Conservation (phyloP, 345 rosid species). For the Geranium brycei region DNA sequence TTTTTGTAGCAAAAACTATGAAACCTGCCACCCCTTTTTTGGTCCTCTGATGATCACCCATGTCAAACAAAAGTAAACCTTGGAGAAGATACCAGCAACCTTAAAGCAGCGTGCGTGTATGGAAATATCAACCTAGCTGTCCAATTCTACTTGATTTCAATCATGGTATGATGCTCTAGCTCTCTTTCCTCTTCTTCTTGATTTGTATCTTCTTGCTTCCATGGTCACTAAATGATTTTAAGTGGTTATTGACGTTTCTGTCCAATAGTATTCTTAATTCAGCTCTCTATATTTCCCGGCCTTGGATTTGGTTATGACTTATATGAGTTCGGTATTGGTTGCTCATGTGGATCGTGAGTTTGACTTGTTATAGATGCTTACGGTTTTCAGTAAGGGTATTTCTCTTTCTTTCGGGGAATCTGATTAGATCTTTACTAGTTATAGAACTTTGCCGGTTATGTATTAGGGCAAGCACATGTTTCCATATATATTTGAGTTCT, state of each 20-base stretch:
- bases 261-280: too few relatives aligned
- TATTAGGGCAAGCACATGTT: neutral
- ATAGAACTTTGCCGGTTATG: neutral
- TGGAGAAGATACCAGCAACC: neutral
- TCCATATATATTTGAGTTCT: neutral
- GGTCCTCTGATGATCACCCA: slow-evolving; percentile 16
- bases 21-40: slow-evolving; percentile 3
- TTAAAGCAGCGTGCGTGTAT: neutral
- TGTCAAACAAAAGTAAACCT: slow-evolving; percentile 9
- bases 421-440: neutral
- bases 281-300: too few relatives aligned
- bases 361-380: too few relatives aligned
- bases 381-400: too few relatives aligned
- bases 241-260: too few relatives aligned
- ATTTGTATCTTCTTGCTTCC: neutral
- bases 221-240: neutral
- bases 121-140: neutral
- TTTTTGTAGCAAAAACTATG: slow-evolving; percentile 8
- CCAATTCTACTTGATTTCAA: too few relatives aligned
- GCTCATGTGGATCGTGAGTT: too few relatives aligned
- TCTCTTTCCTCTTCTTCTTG: neutral
- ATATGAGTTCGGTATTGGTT: too few relatives aligned
- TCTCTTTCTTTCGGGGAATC: too few relatives aligned
- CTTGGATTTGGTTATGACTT: too few relatives aligned
- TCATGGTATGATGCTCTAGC: neutral